Evolutionary conservation across 2,329 filamentous ascomycete genomes (phyloP), one percentile per base, ranked within the genome.

Genomic region (Hypoxylon sp.): DNA sequence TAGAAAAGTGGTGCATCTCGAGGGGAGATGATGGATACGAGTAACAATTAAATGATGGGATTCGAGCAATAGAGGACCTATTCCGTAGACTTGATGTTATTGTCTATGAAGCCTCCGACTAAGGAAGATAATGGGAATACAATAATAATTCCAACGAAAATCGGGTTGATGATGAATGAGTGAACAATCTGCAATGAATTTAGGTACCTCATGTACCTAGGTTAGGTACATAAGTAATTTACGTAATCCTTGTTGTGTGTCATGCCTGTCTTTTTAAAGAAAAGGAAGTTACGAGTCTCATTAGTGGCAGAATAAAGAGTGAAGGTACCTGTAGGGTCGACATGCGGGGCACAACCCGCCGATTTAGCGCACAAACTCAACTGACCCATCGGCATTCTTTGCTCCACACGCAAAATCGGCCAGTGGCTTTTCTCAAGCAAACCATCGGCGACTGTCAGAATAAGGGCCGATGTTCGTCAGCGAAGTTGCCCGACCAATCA

Each of bases 1-100:
- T 2, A 28, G 46, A 39, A 43, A 52, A 30, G 17, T 11, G 48
- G 41, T 20, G 26, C 17, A 52, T 17, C n/a, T 39, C 32, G 46
- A 11, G 22, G n/a, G 6, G 39, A 39, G 17, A 26, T 17, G 22
- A 5, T 7, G n/a, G 32, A 37, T 48, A 17, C 10, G 15, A 32
- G 39, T 17, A 32, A 47, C 8, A 8, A 32, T 11, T 26, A 32
- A 44, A 39, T 5, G 17, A 47, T n/a, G 15, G 44, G 19, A 6
- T 6, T 26, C 22, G 22, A 19, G 44, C 5, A 10, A 46, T 46
- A 22, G 19, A 46, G n/a, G n/a, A n/a, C n/a, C n/a, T n/a, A n/a
- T n/a, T n/a, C n/a, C n/a, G n/a, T 28, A 4, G 11, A 48, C 17
- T n/a, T n/a, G n/a, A 41, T 6, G 37, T n/a, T 41, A 41, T 19